Evolutionary conservation across 2,329 filamentous ascomycete species (phyloP).

Genomic region (Trichocomaceae sp.): DNA sequence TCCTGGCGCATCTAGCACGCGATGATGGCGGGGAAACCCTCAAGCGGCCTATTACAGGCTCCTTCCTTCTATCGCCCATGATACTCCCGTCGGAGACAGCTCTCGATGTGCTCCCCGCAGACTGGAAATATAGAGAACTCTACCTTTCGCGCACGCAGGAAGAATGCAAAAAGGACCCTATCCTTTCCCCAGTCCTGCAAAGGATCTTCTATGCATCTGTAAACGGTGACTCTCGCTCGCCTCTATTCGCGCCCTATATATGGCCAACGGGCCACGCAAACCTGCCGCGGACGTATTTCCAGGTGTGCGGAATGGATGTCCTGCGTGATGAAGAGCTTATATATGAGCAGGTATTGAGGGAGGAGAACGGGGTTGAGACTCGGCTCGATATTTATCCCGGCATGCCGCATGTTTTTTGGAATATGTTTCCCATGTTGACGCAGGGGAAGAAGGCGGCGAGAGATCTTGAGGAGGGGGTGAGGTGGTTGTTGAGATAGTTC

Average conservation of each 20-base stretch:
- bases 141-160: slow-evolving; percentile 25
- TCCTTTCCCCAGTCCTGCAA: slow-evolving; percentile 24
- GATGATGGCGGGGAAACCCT: slow-evolving; percentile 27
- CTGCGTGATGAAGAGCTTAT: slow-evolving; percentile 49
- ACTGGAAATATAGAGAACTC: slow-evolving; percentile 13
- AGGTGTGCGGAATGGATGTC: slow-evolving; percentile 47
- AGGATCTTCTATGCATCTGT: slow-evolving; percentile 6
- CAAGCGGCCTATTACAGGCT: slow-evolving; percentile 39
- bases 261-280: slow-evolving; percentile 22
- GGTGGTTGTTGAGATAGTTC: slow-evolving; percentile 4
- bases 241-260: slow-evolving; percentile 1
- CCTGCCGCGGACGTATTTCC: slow-evolving; percentile 45
- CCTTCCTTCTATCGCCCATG: slow-evolving; percentile 25
- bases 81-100: slow-evolving; percentile 30
- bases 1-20: slow-evolving; percentile 28
- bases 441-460: slow-evolving; percentile 6
- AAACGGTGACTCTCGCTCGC: not conserved
- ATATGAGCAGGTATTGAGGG: slow-evolving; percentile 43
- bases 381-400: slow-evolving; percentile 40
- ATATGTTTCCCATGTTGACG: slow-evolving; percentile 5
- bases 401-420: slow-evolving; percentile 29
- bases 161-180: slow-evolving; percentile 18
- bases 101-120: slow-evolving; percentile 18
- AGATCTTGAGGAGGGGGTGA: slow-evolving; percentile 6
- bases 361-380: slow-evolving; percentile 40